Conservation (phyloP, 441 rosid species). For the Flueggea neowawraea region DNA sequence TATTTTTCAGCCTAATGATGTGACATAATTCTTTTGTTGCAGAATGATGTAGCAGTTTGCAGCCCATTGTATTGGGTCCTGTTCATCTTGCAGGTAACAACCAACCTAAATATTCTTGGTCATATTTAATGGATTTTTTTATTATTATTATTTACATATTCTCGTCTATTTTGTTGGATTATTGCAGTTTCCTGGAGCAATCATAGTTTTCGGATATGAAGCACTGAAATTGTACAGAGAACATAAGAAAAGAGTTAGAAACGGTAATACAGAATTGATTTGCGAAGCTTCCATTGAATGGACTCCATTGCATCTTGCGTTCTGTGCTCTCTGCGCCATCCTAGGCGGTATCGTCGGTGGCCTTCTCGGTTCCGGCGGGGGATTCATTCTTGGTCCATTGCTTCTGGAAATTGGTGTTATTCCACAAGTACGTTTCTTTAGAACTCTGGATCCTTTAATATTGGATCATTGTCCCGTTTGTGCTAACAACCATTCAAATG, state of each 20-base stretch:
- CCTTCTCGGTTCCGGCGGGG: constrained; percentile 91
- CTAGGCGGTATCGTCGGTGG: constrained; percentile 91
- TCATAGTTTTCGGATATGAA: constrained; percentile 59
- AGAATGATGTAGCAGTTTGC: constrained; percentile 73
- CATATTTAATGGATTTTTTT: background rate
- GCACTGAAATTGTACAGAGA: constrained; percentile 60
- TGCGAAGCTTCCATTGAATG: constrained; percentile 92
- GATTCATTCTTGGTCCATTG: constrained; percentile 87
- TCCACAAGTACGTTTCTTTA: constrained; percentile 54
- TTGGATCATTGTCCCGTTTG: too few relatives aligned
- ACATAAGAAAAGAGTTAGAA: constrained; percentile 43
- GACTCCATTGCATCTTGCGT: constrained; percentile 62
- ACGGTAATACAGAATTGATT: constrained; percentile 51
- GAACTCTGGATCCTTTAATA: too few relatives aligned
- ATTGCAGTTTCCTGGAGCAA: constrained; percentile 61
- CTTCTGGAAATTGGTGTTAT: constrained; percentile 95
- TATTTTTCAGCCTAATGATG: too few relatives aligned
- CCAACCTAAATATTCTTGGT: background rate
- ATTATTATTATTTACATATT: background rate
- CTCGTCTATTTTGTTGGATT: background rate
- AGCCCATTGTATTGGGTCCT: constrained; percentile 72
- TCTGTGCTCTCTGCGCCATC: constrained; percentile 81
- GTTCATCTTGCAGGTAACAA: constrained; percentile 65
- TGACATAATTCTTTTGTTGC: constrained; percentile 19
- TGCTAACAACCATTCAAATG: too few relatives aligned